Conservation (phyloP, 768 basidiomycete genomes). For the Zangia roseola region DNA sequence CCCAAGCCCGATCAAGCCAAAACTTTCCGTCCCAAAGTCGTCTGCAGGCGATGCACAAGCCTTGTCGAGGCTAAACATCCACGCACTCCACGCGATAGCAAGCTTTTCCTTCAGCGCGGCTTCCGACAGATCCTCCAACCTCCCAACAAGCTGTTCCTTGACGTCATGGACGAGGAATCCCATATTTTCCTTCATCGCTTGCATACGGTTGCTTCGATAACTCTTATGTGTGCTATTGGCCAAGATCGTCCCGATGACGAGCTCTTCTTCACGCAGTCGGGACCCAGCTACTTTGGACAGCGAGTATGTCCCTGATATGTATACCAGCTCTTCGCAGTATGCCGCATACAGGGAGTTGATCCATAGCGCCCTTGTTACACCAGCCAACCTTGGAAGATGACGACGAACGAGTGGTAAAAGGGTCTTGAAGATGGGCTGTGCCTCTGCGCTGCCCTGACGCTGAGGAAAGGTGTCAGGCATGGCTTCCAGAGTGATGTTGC, state of each 20-base stretch:
- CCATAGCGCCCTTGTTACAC: neutral
- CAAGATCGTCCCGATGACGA: constrained; percentile 72
- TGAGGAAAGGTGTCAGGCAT: constrained; percentile 17
- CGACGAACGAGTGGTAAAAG: constrained; percentile 22
- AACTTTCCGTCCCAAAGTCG: constrained; percentile 57
- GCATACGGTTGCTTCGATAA: constrained; percentile 56
- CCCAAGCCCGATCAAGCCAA: constrained; percentile 63
- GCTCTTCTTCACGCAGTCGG: constrained; percentile 67
- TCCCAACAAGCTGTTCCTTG: constrained; percentile 37
- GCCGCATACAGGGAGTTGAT: constrained; percentile 21
- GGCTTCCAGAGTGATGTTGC: constrained; percentile 51
- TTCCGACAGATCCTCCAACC: constrained; percentile 21
- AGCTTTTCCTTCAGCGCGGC: constrained; percentile 41
- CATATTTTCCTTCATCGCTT: constrained; percentile 62
- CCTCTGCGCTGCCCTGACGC: constrained; percentile 14
- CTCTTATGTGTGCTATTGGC: constrained; percentile 64
- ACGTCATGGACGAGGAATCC: constrained; percentile 51
- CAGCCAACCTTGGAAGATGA: constrained; percentile 13
- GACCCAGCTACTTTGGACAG: constrained; percentile 55
- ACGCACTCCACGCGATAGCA: constrained; percentile 60
- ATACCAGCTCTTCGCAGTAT: constrained; percentile 66
- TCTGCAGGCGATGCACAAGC: constrained; percentile 24
- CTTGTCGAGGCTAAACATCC: constrained; percentile 52
- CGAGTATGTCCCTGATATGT: constrained; percentile 68
- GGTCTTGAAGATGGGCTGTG: constrained; percentile 32